phyloP scores from a whole-genome alignment of 768 basidiomycete species.

The Phylloporus sp. region DNA sequence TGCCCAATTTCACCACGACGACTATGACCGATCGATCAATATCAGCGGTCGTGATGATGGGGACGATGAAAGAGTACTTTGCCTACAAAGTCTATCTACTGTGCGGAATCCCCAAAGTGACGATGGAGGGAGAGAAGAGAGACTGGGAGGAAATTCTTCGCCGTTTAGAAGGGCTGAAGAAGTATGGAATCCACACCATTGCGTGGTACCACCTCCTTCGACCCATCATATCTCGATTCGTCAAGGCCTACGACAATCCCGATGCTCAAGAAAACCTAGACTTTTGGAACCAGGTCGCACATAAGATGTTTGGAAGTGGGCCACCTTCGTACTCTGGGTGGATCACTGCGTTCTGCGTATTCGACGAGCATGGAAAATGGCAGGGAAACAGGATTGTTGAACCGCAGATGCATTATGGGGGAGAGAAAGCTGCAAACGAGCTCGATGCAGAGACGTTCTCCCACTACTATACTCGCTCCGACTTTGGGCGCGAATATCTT shows the following conservation, averaged over 20 bases:
- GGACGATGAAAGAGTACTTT: slow-evolving; percentile 36
- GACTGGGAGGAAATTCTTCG: slow-evolving; percentile 32
- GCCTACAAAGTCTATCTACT: neutral
- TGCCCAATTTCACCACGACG: slow-evolving; percentile 33
- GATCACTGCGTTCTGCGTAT: neutral
- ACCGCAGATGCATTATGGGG: neutral
- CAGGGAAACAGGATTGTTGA: neutral
- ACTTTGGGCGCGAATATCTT: too few species aligned
- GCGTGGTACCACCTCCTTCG: slow-evolving; percentile 26
- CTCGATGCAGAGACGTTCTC: neutral
- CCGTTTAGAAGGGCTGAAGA: slow-evolving; percentile 34
- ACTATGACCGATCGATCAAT: slow-evolving; percentile 30
- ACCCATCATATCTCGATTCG: slow-evolving; percentile 20
- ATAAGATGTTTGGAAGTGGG: neutral
- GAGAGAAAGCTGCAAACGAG: too few species aligned
- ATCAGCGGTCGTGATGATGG: slow-evolving; percentile 35
- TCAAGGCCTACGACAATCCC: neutral
- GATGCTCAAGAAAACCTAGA: neutral
- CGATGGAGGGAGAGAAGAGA: slow-evolving; percentile 15
- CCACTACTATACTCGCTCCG: neutral
- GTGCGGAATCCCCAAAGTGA: slow-evolving; percentile 1
- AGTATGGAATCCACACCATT: slow-evolving; percentile 27
- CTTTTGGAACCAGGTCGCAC: neutral
- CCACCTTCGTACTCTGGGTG: neutral
- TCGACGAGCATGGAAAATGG: neutral